Base-by-base conservation (phyloP, 805 yeast genomes). In the Cyberlindnera xishuangbannaensis region DNA sequence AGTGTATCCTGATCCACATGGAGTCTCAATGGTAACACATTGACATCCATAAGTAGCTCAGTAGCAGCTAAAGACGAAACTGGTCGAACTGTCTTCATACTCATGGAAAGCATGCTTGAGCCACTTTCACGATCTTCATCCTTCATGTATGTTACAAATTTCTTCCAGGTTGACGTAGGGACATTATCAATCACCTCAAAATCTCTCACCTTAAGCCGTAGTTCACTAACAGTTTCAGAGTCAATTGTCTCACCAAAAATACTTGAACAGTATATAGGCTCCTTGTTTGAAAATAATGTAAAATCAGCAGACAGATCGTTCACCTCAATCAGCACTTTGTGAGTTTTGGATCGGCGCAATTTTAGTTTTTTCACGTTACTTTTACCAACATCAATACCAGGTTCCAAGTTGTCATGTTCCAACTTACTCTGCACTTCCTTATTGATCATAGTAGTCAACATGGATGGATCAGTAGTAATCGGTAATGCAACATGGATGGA, bases 1-100 rank as follows among this genome's bases (percentile, higher is more conserved):
- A 87, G 63, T 1, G 97, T 84, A 50, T 90, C 97, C 55, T 92
- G 98, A 56, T 92, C 97, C 27, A 92, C 76, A 53, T 85, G 86
- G 12, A 92, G 56, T 32, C 95, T 64, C 27, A 92, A 50, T 0
- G 98, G 98, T 14, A 83, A 61, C 0, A 85, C 58, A 27, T 65
- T 51, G 1, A 78, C 62, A 17, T 65, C 59, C 28, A 85, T 40
- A 2, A 73, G 59, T 15, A 78, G 52, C 49, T 88, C 97, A 1
- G 83, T 65, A 2, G 84, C 80, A n/a, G 78, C 78, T 21, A 86
- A 48, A 8, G 60, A 53, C 0, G 74, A 61, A 10, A 76, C 71
- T 0, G 95, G 94, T 36, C 85, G 62, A 2, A 83, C 71, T 25
- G 76, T 77, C 14, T 67, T 68, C 27, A 86, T 48, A 5, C 59